Evolutionary conservation across 768 basidiomycete genomes (phyloP).

Genomic region (Boletus pseudopeckii): DNA sequence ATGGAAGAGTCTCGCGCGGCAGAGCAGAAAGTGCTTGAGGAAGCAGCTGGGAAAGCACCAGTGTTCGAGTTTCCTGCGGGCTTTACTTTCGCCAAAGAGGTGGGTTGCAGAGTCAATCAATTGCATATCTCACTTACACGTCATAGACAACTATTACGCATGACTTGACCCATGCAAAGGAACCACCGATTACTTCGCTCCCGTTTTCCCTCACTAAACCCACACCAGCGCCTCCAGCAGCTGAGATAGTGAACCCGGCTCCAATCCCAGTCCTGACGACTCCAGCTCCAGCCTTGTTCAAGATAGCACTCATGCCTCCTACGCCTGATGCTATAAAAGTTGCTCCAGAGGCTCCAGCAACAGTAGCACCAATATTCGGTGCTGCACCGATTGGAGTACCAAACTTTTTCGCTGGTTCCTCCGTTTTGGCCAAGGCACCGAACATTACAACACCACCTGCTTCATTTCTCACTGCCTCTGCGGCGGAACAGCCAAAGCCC

Average conservation of each 20-base stretch:
- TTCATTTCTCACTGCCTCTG: constrained; percentile 24
- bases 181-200: constrained; percentile 60
- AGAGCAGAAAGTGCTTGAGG: constrained; percentile 49
- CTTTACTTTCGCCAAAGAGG: constrained; percentile 67
- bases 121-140: constrained; percentile 1
- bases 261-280: constrained; percentile 12
- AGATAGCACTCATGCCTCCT: constrained; percentile 25
- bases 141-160: constrained; percentile 36
- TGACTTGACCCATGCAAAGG: constrained; percentile 47
- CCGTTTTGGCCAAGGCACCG: constrained; percentile 41
- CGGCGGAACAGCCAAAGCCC: constrained; percentile 10
- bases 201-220: constrained; percentile 62
- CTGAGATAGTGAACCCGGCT: constrained; percentile 14
- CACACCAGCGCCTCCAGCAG: constrained; percentile 11
- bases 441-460: constrained; percentile 10
- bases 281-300: constrained; percentile 15
- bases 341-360: constrained; percentile 10
- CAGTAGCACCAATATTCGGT: constrained; percentile 5
- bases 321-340: constrained; percentile 24
- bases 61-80: constrained; percentile 57
- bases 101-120: constrained; percentile 28
- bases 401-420: constrained; percentile 62
- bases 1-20: constrained; percentile 39
- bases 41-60: constrained; percentile 53
- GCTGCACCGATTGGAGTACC: constrained; percentile 38